Conservation (phyloP, 768 basidiomycete species). For the Pisolithus orientalis region DNA sequence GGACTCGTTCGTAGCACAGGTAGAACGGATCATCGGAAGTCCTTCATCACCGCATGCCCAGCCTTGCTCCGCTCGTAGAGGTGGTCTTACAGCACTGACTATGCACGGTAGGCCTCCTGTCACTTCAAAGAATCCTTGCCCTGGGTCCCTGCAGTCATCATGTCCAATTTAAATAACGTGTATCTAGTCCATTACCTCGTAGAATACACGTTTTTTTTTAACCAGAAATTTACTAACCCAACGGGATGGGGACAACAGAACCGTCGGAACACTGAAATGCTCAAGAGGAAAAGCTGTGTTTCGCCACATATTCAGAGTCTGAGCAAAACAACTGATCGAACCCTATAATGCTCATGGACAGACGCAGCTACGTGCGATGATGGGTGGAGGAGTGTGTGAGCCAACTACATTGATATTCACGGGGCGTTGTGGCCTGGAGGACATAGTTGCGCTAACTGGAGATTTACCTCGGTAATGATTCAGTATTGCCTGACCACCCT, state of each 20-base stretch:
- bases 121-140: background rate
- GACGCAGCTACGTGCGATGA: background rate
- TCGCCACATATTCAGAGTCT: no score
- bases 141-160: background rate
- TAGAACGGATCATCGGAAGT: background rate
- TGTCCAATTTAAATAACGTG: no score
- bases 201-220: no score
- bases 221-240: no score
- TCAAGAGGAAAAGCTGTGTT: no score
- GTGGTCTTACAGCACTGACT: background rate
- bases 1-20: background rate
- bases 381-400: background rate
- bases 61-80: background rate
- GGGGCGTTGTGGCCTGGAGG: background rate
- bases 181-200: no score
- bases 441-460: background rate
- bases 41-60: background rate
- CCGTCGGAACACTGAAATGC: no score
- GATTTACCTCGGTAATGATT: conserved; percentile 6
- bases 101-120: background rate
- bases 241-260: no score
- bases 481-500: conserved; percentile 44
- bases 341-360: background rate
- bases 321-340: no score
- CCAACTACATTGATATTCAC: background rate